Evolutionary conservation across 345 rosid genomes (phyloP), one percentile per base, ranked within the genome.

Genomic region (Camelina neglecta): DNA sequence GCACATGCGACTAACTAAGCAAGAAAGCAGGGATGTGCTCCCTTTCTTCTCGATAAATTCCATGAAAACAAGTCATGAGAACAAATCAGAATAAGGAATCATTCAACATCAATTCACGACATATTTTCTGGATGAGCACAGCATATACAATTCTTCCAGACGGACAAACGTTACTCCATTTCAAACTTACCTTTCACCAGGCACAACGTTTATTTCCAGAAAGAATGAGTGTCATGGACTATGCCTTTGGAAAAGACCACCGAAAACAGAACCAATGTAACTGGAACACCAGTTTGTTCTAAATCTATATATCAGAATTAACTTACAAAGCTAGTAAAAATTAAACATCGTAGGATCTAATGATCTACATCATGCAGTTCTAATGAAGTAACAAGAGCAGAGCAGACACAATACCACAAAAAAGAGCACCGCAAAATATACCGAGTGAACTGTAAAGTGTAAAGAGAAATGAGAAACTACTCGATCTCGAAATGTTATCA

Each of bases 11-110:
- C 29, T 51, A 51, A 39, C 53, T 50, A 16, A 51, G 54, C 62
- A 72, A 11, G 20, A 49, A 49, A 11, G 70, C 8, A 62, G 45
- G 36, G 31, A 65, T 35, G 5, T 49, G 60, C 49, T 42, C 11
- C 61, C 44, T 53, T 42, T 63, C 55, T 42, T 16, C 55, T 69
- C 65, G 9, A 69, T 73, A n/a, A 20, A 20, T 29, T 21, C 26
- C 48, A 44, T 54, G 20, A 51, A 72, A 73, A 45, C 24, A 73
- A 63, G 24, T 64, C 70, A 70, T 63, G 48, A 13, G 26, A 73
- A 29, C 56, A 73, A 12, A 65, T 20, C 56, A 64, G 13, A 65
- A 33, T 5, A 54, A 18, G 49, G 49, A 73, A 55, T 54, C 57
- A 65, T 10, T 9, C 42, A 39, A 65, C 51, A 54, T 21, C 20